Conservation (phyloP, 805 yeast genomes). For the Starmerella scarabaei region DNA sequence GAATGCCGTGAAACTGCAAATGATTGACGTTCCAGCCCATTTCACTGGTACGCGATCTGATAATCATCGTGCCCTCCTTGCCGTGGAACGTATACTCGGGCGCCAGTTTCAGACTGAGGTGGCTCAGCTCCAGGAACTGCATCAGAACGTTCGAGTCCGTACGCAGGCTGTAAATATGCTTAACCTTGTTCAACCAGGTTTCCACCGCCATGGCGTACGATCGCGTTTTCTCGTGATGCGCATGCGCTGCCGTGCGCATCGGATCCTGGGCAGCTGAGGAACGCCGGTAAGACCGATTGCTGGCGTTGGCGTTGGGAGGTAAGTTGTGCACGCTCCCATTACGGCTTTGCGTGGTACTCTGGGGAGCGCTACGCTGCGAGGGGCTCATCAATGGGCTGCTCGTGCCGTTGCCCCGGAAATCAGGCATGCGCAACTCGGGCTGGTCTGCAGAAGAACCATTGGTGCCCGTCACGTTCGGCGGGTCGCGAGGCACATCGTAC, state of each 20-base stretch:
- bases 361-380: neutral
- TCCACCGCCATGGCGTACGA: constrained; percentile 34
- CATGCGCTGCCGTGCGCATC: neutral
- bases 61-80: constrained; percentile 74
- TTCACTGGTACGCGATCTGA: constrained; percentile 68
- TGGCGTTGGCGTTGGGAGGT: neutral
- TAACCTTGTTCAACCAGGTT: constrained; percentile 51
- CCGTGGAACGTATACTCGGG: constrained; percentile 74
- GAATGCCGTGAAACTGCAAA: constrained; percentile 60
- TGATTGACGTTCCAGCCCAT: constrained; percentile 97
- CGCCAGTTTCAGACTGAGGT: constrained; percentile 68
- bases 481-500: constrained; percentile 26
- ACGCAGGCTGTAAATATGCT: constrained; percentile 46
- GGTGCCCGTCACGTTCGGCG: constrained; percentile 1
- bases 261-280: neutral
- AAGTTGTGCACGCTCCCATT: no score
- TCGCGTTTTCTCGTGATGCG: neutral
- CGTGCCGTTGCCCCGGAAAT: no score
- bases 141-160: constrained; percentile 75
- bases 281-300: neutral
- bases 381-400: neutral
- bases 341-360: no score
- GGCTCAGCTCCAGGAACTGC: constrained; percentile 81
- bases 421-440: no score
- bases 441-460: no score